phyloP scores from a whole-genome alignment of 306 rosid species.

The Sesbania bispinosa region DNA sequence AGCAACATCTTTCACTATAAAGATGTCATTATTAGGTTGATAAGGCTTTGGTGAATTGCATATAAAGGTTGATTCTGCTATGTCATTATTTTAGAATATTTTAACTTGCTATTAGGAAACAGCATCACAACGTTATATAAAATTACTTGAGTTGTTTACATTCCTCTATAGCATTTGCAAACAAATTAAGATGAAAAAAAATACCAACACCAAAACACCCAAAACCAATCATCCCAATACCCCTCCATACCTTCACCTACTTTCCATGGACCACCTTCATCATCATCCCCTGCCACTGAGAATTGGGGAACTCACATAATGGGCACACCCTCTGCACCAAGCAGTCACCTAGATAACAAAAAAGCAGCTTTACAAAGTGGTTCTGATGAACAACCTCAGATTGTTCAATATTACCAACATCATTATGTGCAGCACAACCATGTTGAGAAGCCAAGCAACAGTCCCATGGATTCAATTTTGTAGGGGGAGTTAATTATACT shows the following conservation, averaged over 20 bases:
- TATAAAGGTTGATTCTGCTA: no score
- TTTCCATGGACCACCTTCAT: background rate
- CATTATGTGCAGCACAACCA: conserved; percentile 38
- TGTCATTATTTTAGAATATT: no score
- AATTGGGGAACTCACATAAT: conserved; percentile 43
- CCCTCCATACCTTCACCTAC: conserved; percentile 16
- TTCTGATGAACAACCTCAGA: background rate
- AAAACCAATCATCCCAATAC: conserved; percentile 17
- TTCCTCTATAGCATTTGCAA: background rate
- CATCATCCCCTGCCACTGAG: conserved; percentile 1
- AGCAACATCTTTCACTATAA: no score
- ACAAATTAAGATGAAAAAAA: conserved; percentile 16
- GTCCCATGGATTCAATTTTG: conserved; percentile 49
- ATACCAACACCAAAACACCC: background rate
- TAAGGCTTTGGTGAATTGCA: no score
- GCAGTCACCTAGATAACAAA: conserved; percentile 44
- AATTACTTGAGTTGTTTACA: no score
- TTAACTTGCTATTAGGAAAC: no score
- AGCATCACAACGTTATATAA: no score
- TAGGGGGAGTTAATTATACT: no score
- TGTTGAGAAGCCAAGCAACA: conserved; percentile 22
- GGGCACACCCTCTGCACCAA: conserved; percentile 42
- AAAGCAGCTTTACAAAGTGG: conserved; percentile 39
- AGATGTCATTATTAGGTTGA: no score
- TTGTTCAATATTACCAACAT: conserved; percentile 17